Percentiles rank a stretch among this genome's conserved stretches.
These are phyloP conservation scores for Mortierella sp. DNA, from an alignment of 371 early-diverging fungal species.

Conservation along the genomic window DNA sequence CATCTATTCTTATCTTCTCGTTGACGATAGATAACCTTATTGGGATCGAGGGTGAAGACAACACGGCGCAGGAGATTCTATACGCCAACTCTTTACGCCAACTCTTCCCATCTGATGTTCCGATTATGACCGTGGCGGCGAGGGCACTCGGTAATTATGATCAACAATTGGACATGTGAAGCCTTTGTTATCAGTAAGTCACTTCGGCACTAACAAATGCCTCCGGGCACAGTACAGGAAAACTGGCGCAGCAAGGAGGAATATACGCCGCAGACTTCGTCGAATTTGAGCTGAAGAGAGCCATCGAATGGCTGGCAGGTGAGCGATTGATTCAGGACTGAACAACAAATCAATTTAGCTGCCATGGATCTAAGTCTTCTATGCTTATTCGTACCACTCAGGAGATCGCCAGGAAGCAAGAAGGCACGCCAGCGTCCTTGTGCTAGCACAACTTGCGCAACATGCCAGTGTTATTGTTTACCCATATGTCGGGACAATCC, in stretches of 20 bases:
- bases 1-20: no score
- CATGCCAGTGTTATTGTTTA: constrained; percentile 90
- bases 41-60: constrained; percentile 88
- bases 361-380: neutral
- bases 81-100: constrained; percentile 88
- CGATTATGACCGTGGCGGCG: constrained; percentile 85
- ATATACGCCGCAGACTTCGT: constrained; percentile 86
- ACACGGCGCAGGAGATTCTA: constrained; percentile 79
- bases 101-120: constrained; percentile 87
- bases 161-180: neutral
- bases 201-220: no score
- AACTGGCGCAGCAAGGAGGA: constrained; percentile 80
- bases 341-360: neutral
- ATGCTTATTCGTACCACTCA: constrained; percentile 6
- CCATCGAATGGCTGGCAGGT: constrained; percentile 93
- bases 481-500: constrained; percentile 85
- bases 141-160: constrained; percentile 74
- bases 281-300: constrained; percentile 88
- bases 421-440: constrained; percentile 88
- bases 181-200: neutral
- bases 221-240: no score
- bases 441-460: constrained; percentile 84
- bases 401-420: constrained; percentile 81
- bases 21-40: constrained; percentile 78
- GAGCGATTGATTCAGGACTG: neutral